Evolutionary conservation across 225 moss, liverwort and hornwort genomes (phyloP), one percentile per base, ranked within the genome.

Genomic region (Physcomitrium patens): DNA sequence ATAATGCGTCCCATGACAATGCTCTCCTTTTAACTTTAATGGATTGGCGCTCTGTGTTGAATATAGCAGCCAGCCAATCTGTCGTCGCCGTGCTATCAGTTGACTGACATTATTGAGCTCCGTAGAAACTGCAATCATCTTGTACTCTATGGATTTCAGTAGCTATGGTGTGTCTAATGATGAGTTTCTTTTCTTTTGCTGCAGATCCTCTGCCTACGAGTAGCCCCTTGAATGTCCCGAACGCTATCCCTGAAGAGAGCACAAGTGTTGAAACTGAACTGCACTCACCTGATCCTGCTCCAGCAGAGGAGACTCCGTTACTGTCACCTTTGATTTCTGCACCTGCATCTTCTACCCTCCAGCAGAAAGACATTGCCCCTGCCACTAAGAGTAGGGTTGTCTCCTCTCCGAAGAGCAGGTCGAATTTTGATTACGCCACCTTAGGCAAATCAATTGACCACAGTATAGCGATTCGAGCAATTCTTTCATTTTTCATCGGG

Each of bases 401-500:
- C 44, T 48, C 48, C 13, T 48, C 75, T 27, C 70, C 66, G 3
- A 70, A 45, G 63, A 58, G 31, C 19, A 69, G 70, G 81, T 42
- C 78, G 60, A 81, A 64, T 67, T 71, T 88, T 26, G 78, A 70
- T 45, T 78, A 51, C 10, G 60, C 54, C 11, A 70, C 78, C n/a
- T 26, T 88, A 43, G 63, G 72, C 15, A 77, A 78, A 43, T 85
- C 85, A 7, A 78, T 88, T 68, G 85, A 88, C 52, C 72, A 67
- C 28, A 88, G 80, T 59, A 54, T 31, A 65, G 14, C 68, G 17
- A 15, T 80, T 19, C 85, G 88, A 19, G 85, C 80, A 43, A 50
- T 81, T 48, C 70, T 88, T 50, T 86, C 92, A 24, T 52, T 82
- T 57, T 60, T 78, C 37, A 64, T 89, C 26, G 96, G 83, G 44